Base-by-base conservation (phyloP, 148 eudicot species). In the Chenopodium album region DNA sequence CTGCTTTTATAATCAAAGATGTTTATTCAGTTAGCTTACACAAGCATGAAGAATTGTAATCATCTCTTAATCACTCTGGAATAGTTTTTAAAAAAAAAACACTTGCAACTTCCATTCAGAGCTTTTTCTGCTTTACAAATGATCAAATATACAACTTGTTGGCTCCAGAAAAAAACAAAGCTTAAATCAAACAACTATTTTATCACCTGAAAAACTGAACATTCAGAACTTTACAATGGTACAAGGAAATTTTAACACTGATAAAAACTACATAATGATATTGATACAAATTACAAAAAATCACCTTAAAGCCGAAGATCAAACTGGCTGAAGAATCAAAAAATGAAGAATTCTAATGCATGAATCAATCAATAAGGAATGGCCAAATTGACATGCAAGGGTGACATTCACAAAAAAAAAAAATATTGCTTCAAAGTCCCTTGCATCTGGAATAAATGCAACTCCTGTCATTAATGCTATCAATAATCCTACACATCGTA, bases 401-500 rank as follows among this genome's bases (percentile, higher is more conserved):
- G 85, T 76, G 70, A 78, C 74, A 71, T 10, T 72, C 64, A 76
- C 68, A 52, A 31, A 47, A 75, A 31, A 47, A 75, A 37, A 56
- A 75, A 50, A 46, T 78, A 22, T 22, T 54, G 85, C 85, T 74
- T 54, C 67, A 2, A 37, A 84, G 78, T 86, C 80, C 84, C 77
- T 77, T 77, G 78, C 26, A 56, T 81, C 87, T 75, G 46, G 73
- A 73, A 76, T 80, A 78, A 70, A 69, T 52, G 84, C 79, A 54
- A 74, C 48, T 34, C 44, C 50, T 73, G 78, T 77, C 76, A 47
- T 28, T 76, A 17, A 48, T 22, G 44, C 23, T 71, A 52, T 67
- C 50, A 76, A 66, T 52, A 14, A 67, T 78, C 62, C 90, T 93
- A 92, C 76, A 92, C 76, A 54, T 96, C 97, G 73, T 83, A 94